A percentile compares a stretch with the other conserved stretches of the same genome.
Conservation (phyloP, 768 basidiomycete species). For the Suillus bovinus region DNA sequence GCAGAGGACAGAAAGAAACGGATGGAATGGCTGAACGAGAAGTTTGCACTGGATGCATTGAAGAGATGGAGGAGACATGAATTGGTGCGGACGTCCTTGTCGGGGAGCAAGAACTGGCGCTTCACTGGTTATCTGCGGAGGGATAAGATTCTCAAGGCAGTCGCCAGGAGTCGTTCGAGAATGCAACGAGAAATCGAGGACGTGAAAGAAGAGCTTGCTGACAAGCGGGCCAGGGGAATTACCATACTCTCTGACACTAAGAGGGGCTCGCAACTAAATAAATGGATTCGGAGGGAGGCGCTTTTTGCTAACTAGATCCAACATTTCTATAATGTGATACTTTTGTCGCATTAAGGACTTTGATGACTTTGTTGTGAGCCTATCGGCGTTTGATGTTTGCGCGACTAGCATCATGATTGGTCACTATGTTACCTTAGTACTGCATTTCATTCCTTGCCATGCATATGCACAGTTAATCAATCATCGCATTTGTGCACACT, state of each 20-base stretch:
- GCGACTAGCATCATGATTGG: too few relatives aligned
- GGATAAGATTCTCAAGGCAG: constrained; percentile 50
- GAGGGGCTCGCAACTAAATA: neutral
- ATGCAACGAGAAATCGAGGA: constrained; percentile 41
- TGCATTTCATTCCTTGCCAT: neutral
- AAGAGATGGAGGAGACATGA: constrained; percentile 34
- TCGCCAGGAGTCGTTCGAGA: constrained; percentile 47
- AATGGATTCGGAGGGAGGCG: neutral
- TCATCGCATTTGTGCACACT: neutral
- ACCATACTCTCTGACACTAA: constrained; percentile 20
- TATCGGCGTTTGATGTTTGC: too few relatives aligned
- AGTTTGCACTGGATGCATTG: constrained; percentile 47
- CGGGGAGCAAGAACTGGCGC: constrained; percentile 37
- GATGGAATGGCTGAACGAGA: constrained; percentile 62
- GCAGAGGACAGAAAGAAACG: constrained; percentile 52
- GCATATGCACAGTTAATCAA: too few relatives aligned
- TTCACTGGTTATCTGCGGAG: constrained; percentile 43
- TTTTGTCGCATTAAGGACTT: neutral
- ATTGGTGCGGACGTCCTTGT: constrained; percentile 37
- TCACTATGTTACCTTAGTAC: too few relatives aligned
- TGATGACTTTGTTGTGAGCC: neutral
- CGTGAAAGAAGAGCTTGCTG: constrained; percentile 34
- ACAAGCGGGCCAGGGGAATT: constrained; percentile 26
- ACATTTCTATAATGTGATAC: neutral
- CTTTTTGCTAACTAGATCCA: neutral